Evolutionary conservation across 1,284 basidiomycete species (phyloP), one percentile per base, ranked within the genome.

Genomic region (Phellopilus nigrolimitatus): DNA sequence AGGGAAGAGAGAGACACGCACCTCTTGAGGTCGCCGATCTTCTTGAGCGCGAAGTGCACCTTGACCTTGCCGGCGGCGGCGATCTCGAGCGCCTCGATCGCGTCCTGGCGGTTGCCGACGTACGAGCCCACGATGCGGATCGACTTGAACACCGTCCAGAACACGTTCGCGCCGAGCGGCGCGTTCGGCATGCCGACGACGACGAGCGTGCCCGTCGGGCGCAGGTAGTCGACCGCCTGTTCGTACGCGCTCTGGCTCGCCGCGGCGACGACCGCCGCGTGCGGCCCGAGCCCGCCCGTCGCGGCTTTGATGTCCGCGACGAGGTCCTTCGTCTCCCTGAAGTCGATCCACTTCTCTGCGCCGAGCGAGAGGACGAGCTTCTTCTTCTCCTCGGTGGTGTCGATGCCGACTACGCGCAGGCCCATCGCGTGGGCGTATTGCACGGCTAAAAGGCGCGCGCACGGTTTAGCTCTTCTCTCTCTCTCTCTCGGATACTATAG

Each of bases 271-370:
- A 88, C 62, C 9, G 80, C 80, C 5, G 80, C 83, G 53, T 88
- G 82, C 0, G 84, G 80, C 2, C 87, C 86, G 7, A 74, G 60
- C 0, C 83, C 84, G 49, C 76, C 84, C 0, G 79, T 73, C 1
- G 78, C 78, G 0, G 69, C 71, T 59, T 79, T 66, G 21, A 86
- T 72, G 33, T 79, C 77, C 22, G 67, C 60, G 7, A 76, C 68
- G 30, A 84, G 59, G 51, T 80, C 67, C n/a, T 64, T 61, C 22
- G 67, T 71, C 47, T 72, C 72, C 60, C 71, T 78, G 69, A 88
- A 88, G 68, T 91, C 86, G 56, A 90, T 65, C 73, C 79, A 89
- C 56, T 71, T 75, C 60, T 85, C 78, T 1, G 84, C 84, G 8
- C 86, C 88, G 45, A 87, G 75, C 34, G 66, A 59, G 48, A 75